Evolutionary conservation across 176 grass and related monocot genomes (phyloP).

Genomic region (Oryza meridionalis): DNA sequence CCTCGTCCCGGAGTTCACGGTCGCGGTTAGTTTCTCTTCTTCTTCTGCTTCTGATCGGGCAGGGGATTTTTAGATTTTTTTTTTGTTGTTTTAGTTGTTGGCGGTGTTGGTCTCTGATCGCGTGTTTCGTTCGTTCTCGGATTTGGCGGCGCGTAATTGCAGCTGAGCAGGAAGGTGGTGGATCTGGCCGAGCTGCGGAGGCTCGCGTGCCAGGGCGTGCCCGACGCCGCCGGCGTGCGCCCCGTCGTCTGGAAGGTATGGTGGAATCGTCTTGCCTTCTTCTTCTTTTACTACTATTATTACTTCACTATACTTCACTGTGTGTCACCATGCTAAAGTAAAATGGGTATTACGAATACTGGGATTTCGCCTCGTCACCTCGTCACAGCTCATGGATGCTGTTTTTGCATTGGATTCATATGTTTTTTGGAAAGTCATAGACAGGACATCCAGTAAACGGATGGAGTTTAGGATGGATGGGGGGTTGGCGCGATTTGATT

Average conservation of each 20-base stretch:
- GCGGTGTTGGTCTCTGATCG: background rate
- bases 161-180: constrained; percentile 83
- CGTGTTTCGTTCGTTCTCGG: constrained; percentile 14
- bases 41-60: background rate
- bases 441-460: background rate
- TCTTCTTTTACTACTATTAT: constrained; percentile 3
- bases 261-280: constrained; percentile 26
- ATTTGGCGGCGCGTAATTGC: background rate
- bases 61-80: background rate
- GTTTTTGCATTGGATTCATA: background rate
- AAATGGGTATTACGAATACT: background rate
- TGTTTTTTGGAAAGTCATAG: constrained; percentile 8
- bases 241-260: constrained; percentile 89
- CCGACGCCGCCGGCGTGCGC: constrained; percentile 55
- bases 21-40: constrained; percentile 46
- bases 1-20: constrained; percentile 72
- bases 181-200: constrained; percentile 87
- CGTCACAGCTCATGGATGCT: background rate
- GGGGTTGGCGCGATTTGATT: too few relatives aligned
- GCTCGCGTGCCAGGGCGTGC: constrained; percentile 84
- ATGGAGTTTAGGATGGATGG: background rate
- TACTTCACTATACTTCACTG: background rate
- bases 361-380: too few relatives aligned
- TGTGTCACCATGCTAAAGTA: background rate
- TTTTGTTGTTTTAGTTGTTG: background rate